Evolutionary conservation across 1,284 basidiomycete species (phyloP), one percentile per base, ranked within the genome.

Genomic region (Ustilago bromivora): DNA sequence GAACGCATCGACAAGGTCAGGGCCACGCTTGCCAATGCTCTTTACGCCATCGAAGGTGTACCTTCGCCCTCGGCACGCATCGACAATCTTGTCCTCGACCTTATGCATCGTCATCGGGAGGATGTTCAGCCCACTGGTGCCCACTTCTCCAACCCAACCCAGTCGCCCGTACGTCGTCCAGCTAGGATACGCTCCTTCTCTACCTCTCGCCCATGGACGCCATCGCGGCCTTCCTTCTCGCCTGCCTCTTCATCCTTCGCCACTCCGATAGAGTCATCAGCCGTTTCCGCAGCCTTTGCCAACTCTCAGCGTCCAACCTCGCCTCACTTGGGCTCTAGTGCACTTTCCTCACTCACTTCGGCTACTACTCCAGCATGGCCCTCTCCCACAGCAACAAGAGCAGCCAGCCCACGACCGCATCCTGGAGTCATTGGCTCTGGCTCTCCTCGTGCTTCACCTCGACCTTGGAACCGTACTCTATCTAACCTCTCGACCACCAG

Each of bases 51-150:
- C 51, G 81, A 82, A 43, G 81, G 80, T 4, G 62, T 70, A 17
- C 62, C 66, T 28, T 61, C 80, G 34, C 57, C 77, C 13, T 66
- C 80, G 0, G 71, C 73, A 6, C 78, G 81, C 12, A 66, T 83
- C 40, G 82, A 83, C 73, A 69, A 57, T 31, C 64, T 83, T 12
- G 81, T 83, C 10, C 76, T 83, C 40, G 74, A 82, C 41, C 71
- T 83, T 59, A 72, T 83, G 66, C 81, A 82, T 54, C 69, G 82
- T 34, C 81, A 82, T 68, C 70, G 79, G 17, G 82, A 83, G 41
- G 82, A 83, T 43, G 34, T 68, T 3, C 57, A 69, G 12, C 82
- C 82, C 4, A 76, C 70, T 8, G 82, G 82, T 49, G 55, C 67
- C n/a, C 43, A 71, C 12, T 82, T 82, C 60, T 36, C 78, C 2